Base-by-base conservation (phyloP, 2,329 filamentous ascomycete genomes). In the Immersiporthe knoxdaviesiana region DNA sequence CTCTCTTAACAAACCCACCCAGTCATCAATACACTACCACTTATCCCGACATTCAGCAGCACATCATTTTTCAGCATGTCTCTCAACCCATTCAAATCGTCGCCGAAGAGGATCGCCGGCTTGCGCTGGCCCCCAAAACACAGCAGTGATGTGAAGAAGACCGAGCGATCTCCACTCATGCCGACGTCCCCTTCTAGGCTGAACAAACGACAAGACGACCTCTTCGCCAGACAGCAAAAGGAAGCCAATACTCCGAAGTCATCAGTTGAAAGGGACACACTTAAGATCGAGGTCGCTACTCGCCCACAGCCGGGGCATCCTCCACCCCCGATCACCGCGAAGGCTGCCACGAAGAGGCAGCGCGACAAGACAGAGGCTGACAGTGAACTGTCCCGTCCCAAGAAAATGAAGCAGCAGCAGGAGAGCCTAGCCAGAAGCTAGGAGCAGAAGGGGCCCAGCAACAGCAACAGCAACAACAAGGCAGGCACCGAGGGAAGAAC, bases 41-140 rank as follows among this genome's bases (percentile, higher is more conserved):
- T n/a, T n/a, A 24, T 18, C 32, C 32, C 32, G 14, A 21, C 12
- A 14, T 59, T 30, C 16, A 37, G 32, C 30, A 56, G 14, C 52
- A 56, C 52, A 56, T 56, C 32, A 16, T 35, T 35, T 59, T 59
- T 32, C 32, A 59, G 56, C 56, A 59, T 59, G 56, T 8, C 32
- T 11, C n/a, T 4, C 56, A 37, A 37, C 32, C 56, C 56, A 11
- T 24, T 37, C 32, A n/a, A 18, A 2, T 14, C 56, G 1, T 18
- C 56, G 18, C 32, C 56, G 30, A 59, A 59, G 8, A 35, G 18
- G 32, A 4, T 30, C 56, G 30, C 56, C 6, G 32, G 18, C 56
- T n/a, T n/a, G 18, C 32, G 32, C 24, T 16, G 52, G 24, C 27
- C 27, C 16, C 27, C n/a, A 8, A 56, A 32, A 16, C 2, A 24